These are phyloP conservation scores for Pascua guehoae DNA, from an alignment of 1,284 basidiomycete genomes.

Conservation along the genomic window DNA sequence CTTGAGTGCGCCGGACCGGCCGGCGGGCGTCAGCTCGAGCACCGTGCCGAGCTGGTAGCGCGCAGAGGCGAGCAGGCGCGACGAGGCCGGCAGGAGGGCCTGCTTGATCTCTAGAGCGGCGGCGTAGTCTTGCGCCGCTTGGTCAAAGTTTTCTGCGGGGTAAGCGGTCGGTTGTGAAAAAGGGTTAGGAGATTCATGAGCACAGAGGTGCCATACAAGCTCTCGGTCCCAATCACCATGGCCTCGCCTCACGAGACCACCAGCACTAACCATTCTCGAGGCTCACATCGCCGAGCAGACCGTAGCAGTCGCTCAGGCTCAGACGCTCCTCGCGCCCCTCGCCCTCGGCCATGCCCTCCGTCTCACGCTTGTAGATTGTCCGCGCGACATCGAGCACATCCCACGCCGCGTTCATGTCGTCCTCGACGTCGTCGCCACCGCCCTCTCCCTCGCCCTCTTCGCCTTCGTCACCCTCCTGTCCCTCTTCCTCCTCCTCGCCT, in stretches of 20 bases:
- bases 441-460: constrained; percentile 50
- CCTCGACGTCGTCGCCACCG: constrained; percentile 77
- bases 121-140: constrained; percentile 78
- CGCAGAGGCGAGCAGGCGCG: constrained; percentile 79
- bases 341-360: constrained; percentile 18
- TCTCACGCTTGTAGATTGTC: constrained; percentile 69
- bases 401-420: constrained; percentile 93
- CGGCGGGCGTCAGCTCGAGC: constrained; percentile 69
- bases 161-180: too few species aligned
- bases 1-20: constrained; percentile 69
- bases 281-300: constrained; percentile 79
- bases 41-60: constrained; percentile 88
- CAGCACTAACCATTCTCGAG: constrained; percentile 71
- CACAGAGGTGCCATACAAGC: too few species aligned
- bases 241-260: neutral
- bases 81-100: constrained; percentile 67
- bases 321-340: constrained; percentile 52
- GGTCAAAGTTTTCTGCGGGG: constrained; percentile 78
- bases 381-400: constrained; percentile 84
- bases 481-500: constrained; percentile 28
- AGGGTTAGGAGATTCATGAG: neutral
- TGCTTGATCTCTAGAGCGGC: constrained; percentile 67
- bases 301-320: constrained; percentile 77
- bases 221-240: too few species aligned
- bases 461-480: constrained; percentile 15